A percentile compares a stretch with the other conserved stretches of the same genome.
Evolutionary conservation across 108 stramenopile genomes (phyloP).

Genomic region (Nitzschia putrida): DNA sequence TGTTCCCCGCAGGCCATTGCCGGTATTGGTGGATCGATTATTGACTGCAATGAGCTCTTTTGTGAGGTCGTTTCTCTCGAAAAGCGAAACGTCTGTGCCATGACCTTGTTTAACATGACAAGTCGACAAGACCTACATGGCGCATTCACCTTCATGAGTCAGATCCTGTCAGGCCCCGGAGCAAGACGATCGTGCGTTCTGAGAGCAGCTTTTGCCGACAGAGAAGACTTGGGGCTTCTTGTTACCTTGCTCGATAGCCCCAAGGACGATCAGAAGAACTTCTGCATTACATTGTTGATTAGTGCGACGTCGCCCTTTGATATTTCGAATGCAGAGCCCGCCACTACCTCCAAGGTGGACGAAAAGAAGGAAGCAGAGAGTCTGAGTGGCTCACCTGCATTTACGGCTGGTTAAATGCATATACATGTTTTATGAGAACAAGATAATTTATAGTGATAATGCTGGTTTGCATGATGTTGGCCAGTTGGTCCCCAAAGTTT

Average conservation of each 20-base stretch:
- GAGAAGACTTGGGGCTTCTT: conserved; percentile 72
- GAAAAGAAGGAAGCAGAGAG: background rate
- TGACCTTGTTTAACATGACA: conserved; percentile 89
- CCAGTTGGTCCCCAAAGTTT: no score
- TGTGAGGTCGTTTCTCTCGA: conserved; percentile 65
- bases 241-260: conserved; percentile 71
- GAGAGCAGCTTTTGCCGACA: conserved; percentile 50
- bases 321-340: conserved; percentile 54
- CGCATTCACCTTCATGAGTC: conserved; percentile 86
- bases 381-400: conserved; percentile 6
- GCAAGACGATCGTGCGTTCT: conserved; percentile 39
- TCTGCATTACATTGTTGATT: conserved; percentile 79
- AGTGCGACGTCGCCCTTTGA: conserved; percentile 66
- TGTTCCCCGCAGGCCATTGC: conserved; percentile 62
- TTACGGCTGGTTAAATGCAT: conserved; percentile 15
- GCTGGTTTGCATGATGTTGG: no score
- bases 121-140: conserved; percentile 72
- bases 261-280: conserved; percentile 78
- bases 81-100: conserved; percentile 77
- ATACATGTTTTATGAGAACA: no score
- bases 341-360: conserved; percentile 30
- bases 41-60: conserved; percentile 87
- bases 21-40: conserved; percentile 87
- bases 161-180: conserved; percentile 74
- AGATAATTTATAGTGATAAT: no score